These are phyloP conservation scores for Scheffersomyces stipitis DNA, from an alignment of 805 yeast genomes.

Conservation along the genomic window DNA sequence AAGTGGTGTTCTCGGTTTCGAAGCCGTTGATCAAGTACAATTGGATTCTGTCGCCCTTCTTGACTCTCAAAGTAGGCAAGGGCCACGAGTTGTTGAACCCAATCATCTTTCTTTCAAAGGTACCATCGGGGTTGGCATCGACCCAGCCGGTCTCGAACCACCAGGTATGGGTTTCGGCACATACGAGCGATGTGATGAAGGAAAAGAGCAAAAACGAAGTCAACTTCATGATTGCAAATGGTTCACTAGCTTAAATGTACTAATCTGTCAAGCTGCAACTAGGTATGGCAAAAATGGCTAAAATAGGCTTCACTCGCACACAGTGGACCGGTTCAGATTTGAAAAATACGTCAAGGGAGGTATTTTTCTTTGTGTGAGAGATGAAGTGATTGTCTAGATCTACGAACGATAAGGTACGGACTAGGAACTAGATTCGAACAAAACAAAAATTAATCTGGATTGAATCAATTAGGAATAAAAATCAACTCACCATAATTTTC, in stretches of 20 bases:
- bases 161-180: slow-evolving; percentile 57
- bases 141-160: slow-evolving; percentile 69
- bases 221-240: slow-evolving; percentile 4
- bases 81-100: slow-evolving; percentile 79
- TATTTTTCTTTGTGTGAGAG: neutral
- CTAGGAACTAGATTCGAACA: neutral
- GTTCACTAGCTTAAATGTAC: neutral
- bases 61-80: slow-evolving; percentile 78
- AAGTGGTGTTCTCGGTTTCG: slow-evolving; percentile 62
- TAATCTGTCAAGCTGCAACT: neutral
- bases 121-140: slow-evolving; percentile 66
- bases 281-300: neutral
- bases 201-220: slow-evolving; percentile 15
- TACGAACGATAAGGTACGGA: neutral
- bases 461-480: neutral
- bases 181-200: slow-evolving; percentile 16
- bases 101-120: slow-evolving; percentile 52
- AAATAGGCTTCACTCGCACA: neutral
- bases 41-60: slow-evolving; percentile 75
- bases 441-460: too few species aligned
- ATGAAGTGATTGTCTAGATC: neutral
- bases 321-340: neutral
- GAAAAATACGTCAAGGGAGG: neutral
- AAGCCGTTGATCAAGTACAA: slow-evolving; percentile 77
- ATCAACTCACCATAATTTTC: neutral